These are phyloP conservation scores for Berkeleyomyces basicola DNA, from an alignment of 2,329 filamentous ascomycete species.

Conservation along the genomic window DNA sequence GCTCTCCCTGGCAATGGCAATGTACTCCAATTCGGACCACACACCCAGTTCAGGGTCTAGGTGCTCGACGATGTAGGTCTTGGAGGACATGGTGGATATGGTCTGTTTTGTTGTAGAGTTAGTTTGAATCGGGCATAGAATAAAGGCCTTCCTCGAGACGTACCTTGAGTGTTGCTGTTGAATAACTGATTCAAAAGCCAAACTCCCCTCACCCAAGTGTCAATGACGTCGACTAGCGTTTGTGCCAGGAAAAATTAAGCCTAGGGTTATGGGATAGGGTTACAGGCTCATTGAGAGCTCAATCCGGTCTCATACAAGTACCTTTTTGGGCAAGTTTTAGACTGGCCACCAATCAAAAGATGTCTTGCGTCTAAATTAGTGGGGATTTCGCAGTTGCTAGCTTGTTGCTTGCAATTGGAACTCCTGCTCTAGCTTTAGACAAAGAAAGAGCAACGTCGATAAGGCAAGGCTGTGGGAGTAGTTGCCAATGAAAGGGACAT, in stretches of 20 bases:
- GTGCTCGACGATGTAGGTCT: constrained; percentile 87
- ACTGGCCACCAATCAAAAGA: background rate
- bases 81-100: background rate
- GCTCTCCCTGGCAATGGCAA: constrained; percentile 71
- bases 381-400: background rate
- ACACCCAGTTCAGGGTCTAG: constrained; percentile 84
- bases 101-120: background rate
- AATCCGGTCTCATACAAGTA: background rate
- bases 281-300: background rate
- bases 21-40: constrained; percentile 91
- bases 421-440: background rate
- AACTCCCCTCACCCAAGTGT: background rate
- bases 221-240: background rate
- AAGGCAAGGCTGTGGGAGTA: background rate
- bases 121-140: background rate
- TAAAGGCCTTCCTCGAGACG: background rate
- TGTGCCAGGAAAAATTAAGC: background rate
- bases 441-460: background rate
- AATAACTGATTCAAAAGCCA: background rate
- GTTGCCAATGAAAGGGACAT: background rate
- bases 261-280: background rate
- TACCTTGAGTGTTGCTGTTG: background rate
- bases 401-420: background rate
- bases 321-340: background rate
- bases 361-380: background rate